Evolutionary conservation across 139 green algal genomes (phyloP).

Genomic region (Limnomonas spitsbergensis): DNA sequence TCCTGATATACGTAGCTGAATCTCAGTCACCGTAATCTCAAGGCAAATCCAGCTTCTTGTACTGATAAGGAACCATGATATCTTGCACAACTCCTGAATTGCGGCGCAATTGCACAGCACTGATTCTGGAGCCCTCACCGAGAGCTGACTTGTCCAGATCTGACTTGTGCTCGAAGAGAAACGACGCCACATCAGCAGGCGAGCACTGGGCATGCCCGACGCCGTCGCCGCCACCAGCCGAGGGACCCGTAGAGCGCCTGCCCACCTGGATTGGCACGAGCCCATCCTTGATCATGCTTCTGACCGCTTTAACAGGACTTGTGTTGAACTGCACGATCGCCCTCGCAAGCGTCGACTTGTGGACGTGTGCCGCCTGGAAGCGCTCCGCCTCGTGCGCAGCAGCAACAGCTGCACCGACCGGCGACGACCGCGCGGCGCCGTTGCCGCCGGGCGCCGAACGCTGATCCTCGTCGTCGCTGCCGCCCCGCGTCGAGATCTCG

Average conservation of each 20-base stretch:
- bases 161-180: constrained; percentile 56
- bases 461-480: no score
- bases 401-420: constrained; percentile 7
- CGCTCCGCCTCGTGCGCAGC: constrained; percentile 51
- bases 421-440: neutral
- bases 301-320: constrained; percentile 45
- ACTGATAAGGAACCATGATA: no score
- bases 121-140: no score
- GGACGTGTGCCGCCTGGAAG: constrained; percentile 67
- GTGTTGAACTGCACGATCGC: constrained; percentile 81
- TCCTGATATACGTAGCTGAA: no score
- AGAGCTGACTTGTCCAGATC: constrained; percentile 74
- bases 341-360: constrained; percentile 61
- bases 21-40: no score
- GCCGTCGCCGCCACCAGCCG: no score
- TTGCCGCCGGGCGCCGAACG: no score
- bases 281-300: neutral
- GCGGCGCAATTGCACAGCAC: no score
- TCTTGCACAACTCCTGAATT: no score
- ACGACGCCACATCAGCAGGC: constrained; percentile 55
- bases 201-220: no score
- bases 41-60: no score
- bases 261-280: neutral
- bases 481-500: neutral
- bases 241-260: no score